phyloP scores from a whole-genome alignment of 441 rosid genomes.

The Theobroma grandiflorum region DNA sequence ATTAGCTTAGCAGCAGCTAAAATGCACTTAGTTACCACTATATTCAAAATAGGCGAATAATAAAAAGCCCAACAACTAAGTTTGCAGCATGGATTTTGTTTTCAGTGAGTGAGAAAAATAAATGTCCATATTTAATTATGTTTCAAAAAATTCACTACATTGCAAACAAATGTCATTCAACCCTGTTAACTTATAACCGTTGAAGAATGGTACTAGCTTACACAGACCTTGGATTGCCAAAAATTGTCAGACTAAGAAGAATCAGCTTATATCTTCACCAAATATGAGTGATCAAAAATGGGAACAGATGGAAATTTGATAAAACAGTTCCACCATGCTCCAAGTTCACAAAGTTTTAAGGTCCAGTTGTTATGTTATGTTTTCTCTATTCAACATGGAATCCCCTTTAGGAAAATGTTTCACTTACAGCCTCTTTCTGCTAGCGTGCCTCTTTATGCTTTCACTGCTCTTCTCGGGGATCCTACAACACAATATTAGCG shows the following conservation, averaged over 20 bases:
- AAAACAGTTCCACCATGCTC: constrained; percentile 11
- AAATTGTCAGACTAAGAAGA: not conserved
- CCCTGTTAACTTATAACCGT: not conserved
- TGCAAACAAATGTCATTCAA: not conserved
- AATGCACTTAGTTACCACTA: no score
- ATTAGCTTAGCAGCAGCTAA: no score
- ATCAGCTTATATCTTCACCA: not conserved
- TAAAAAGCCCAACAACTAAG: not conserved
- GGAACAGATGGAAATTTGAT: not conserved
- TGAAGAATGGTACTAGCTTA: not conserved
- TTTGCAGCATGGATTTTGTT: not conserved
- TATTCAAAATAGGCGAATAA: not conserved
- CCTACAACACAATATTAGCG: not conserved
- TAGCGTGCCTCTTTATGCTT: not conserved
- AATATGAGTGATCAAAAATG: not conserved
- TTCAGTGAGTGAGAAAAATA: not conserved
- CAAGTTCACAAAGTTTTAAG: no score
- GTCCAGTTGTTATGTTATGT: no score
- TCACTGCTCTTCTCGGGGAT: not conserved
- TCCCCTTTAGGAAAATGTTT: not conserved
- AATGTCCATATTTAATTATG: not conserved
- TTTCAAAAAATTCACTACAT: not conserved
- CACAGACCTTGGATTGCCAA: not conserved
- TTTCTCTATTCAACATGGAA: not conserved
- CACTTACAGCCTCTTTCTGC: no score